Evolutionary conservation across 2,329 filamentous ascomycete species (phyloP).

Genomic region (Penicillium sclerotiorum): DNA sequence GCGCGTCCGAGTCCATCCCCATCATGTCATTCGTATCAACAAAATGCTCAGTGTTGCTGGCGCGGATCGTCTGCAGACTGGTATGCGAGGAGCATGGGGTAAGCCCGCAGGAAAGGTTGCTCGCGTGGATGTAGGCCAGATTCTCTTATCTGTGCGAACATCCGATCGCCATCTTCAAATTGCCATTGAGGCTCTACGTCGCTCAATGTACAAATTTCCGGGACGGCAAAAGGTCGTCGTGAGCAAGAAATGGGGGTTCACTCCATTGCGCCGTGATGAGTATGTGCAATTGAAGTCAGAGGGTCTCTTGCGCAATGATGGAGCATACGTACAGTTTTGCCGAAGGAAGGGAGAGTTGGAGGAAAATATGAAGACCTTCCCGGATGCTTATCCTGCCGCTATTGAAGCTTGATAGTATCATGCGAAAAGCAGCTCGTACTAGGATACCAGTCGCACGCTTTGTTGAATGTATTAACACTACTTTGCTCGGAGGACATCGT

Average conservation of each 20-base stretch:
- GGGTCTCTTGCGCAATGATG: neutral
- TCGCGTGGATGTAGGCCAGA: neutral
- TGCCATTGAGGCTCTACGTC: constrained; percentile 6
- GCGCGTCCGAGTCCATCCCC: neutral
- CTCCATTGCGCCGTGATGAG: neutral
- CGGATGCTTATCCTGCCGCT: neutral
- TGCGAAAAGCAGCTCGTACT: too few species aligned
- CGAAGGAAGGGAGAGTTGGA: neutral
- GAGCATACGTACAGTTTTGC: neutral
- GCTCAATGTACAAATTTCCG: constrained; percentile 15
- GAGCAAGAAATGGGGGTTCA: constrained; percentile 7
- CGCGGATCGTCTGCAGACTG: neutral
- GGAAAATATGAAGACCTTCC: neutral
- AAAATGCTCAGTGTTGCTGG: neutral
- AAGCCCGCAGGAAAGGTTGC: neutral
- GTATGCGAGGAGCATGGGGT: neutral
- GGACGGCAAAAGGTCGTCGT: constrained; percentile 15
- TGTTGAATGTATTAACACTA: too few species aligned
- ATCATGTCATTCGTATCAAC: neutral
- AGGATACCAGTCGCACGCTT: too few species aligned
- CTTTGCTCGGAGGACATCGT: too few species aligned
- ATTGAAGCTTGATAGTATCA: neutral
- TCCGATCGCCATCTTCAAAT: neutral
- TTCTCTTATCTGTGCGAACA: neutral
- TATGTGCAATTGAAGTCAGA: neutral